Percentiles rank a stretch among this genome's conserved stretches.
Evolutionary conservation across 176 grass and related monocot genomes (phyloP).

Genomic region (Triticum monococcum): DNA sequence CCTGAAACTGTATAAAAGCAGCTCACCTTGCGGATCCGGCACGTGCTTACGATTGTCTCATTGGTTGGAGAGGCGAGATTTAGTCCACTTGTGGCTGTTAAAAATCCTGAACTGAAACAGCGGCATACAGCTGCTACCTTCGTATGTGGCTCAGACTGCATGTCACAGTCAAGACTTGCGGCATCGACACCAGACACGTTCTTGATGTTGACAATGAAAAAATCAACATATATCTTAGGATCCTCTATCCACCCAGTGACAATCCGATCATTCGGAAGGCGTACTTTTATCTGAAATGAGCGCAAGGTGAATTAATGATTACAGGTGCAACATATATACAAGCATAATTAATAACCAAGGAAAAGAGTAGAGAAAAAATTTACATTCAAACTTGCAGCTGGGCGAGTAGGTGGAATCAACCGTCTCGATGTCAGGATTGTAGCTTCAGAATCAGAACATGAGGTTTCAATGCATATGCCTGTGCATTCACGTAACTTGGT

Average conservation of each 20-base stretch:
- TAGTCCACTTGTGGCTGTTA: neutral
- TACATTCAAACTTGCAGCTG: neutral
- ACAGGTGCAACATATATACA: neutral
- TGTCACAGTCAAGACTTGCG: neutral
- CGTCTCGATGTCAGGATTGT: neutral
- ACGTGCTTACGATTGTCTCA: neutral
- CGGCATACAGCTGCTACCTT: neutral
- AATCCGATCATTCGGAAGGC: neutral
- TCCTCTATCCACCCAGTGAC: neutral
- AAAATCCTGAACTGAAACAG: neutral
- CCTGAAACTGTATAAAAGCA: neutral
- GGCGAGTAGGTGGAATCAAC: neutral
- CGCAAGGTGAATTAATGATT: neutral
- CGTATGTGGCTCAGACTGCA: neutral
- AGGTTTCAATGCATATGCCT: neutral
- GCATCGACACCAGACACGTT: neutral
- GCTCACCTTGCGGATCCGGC: neutral
- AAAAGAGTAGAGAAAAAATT: neutral
- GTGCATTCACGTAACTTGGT: neutral
- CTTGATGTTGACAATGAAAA: slow-evolving; percentile 2
- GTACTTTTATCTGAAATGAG: neutral
- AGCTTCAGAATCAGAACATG: neutral
- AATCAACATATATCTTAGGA: neutral
- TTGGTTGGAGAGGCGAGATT: neutral
- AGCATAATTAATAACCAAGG: neutral